Evolutionary conservation across 2,329 filamentous ascomycete species (phyloP).

Genomic region (Emericellopsis atlantica): DNA sequence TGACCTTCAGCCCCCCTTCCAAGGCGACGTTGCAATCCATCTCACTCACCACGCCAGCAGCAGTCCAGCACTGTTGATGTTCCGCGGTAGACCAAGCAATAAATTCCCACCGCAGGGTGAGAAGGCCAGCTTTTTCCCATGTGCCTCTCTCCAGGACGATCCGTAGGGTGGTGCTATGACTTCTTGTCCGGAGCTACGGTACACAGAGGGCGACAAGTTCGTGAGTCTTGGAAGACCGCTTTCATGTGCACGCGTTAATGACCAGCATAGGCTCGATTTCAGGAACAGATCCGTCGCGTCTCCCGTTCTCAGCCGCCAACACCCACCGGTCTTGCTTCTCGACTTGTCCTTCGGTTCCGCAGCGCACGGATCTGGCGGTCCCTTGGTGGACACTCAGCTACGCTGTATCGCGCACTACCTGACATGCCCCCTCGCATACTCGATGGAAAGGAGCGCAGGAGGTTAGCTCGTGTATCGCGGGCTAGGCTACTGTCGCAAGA

Average conservation of each 20-base stretch:
- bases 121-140: too few species aligned
- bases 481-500: too few species aligned
- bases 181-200: not conserved
- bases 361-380: slow-evolving; percentile 12
- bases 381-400: slow-evolving; percentile 6
- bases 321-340: slow-evolving; percentile 10
- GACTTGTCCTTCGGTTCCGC: slow-evolving; percentile 10
- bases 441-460: slow-evolving; percentile 15
- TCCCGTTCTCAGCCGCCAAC: slow-evolving; percentile 12
- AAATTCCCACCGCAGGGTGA: too few species aligned
- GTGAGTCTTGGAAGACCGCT: not conserved
- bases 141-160: too few species aligned
- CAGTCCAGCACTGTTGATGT: too few species aligned
- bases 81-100: too few species aligned
- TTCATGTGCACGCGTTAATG: too few species aligned
- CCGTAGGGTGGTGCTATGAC: not conserved
- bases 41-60: too few species aligned
- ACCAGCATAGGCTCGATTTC: too few species aligned
- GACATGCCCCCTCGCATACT: slow-evolving; percentile 5
- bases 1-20: not conserved
- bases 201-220: not conserved
- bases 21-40: not conserved
- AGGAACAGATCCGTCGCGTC: slow-evolving; percentile 3
- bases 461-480: slow-evolving; percentile 9
- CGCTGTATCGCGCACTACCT: not conserved